A percentile compares a stretch with the other conserved stretches of the same genome.
Conservation (phyloP, 2,329 filamentous ascomycete genomes). For the Pseudogymnoascus sp. region DNA sequence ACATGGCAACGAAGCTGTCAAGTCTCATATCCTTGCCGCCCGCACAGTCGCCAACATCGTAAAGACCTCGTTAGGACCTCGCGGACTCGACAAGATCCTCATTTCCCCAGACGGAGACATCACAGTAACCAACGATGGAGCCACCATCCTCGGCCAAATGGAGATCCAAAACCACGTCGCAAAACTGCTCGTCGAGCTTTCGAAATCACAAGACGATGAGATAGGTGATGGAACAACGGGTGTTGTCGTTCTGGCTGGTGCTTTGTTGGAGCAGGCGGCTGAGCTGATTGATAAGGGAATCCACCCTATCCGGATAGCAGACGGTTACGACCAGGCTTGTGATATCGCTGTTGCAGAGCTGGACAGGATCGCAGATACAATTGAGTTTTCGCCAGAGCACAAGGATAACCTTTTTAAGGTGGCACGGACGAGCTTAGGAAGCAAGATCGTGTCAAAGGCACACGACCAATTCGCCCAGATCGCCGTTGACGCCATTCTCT, state of each 20-base stretch:
- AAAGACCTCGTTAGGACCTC: slow-evolving; percentile 90
- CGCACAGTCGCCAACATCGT: slow-evolving; percentile 95
- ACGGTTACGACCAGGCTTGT: slow-evolving; percentile 95
- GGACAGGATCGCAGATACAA: slow-evolving; percentile 85
- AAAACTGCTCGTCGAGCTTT: slow-evolving; percentile 91
- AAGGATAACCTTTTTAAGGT: slow-evolving; percentile 88
- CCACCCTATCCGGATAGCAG: slow-evolving; percentile 95
- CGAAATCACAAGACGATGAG: slow-evolving; percentile 97
- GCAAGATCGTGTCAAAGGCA: slow-evolving; percentile 98
- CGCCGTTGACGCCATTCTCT: slow-evolving; percentile 92
- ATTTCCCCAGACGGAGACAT: slow-evolving; percentile 98
- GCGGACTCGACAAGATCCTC: slow-evolving; percentile 96
- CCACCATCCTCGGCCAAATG: slow-evolving; percentile 96
- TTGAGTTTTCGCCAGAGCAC: slow-evolving; percentile 73
- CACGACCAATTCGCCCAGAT: slow-evolving; percentile 98
- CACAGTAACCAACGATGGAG: slow-evolving; percentile 97
- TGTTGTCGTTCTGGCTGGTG: slow-evolving; percentile 91
- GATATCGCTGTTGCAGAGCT: slow-evolving; percentile 91
- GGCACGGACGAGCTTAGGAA: slow-evolving; percentile 89
- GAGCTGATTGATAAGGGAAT: slow-evolving; percentile 99
- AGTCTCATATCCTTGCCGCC: slow-evolving; percentile 94
- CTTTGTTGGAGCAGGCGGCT: slow-evolving; percentile 89
- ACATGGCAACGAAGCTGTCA: slow-evolving; percentile 94
- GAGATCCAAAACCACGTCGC: slow-evolving; percentile 98
- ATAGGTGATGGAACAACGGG: slow-evolving; percentile 98